Evolutionary conservation across 257 asterid species (phyloP), one percentile per base, ranked within the genome.

Genomic region (Ophiorrhiza pumila): DNA sequence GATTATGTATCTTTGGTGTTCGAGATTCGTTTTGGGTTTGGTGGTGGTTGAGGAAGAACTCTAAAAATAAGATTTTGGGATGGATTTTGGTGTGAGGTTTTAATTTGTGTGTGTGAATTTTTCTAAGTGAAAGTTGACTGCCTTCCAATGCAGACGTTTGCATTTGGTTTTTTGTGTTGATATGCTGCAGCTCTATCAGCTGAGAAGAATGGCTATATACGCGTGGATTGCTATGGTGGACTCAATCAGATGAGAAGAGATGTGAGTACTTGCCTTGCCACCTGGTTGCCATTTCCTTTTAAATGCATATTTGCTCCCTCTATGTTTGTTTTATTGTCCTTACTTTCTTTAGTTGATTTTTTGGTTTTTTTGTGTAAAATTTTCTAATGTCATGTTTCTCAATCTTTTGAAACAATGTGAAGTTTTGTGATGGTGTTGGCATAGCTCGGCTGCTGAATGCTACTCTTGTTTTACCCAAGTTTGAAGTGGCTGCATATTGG

Each of bases 221-320:
- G 99, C 57, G 92, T 95, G 80, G 98, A 95, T 87, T 95, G 99
- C 89, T 95, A 89, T 77, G 99, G 99, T 76, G 99, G 99, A 68
- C 99, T 95, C 82, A 95, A 95, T 83, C 99, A 95, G 88, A 92
- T 95, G 99, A 92, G 98, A 85, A 88, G 99, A 85, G 99, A 95
- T 78, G 99, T 95, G 74, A 86, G 97, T 87, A 34, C 71, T 80
- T 41, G 17, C 32, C 73, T 80, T 23, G 17, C 25, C 73, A 65
- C 20, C 15, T 20, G 14, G 50, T 65, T 65, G 41, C 74, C 29
- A 46, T 61, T 25, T 61, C 62, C 68, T 72, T 67, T 65, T 34
- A 27, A 15, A 22, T 0, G 41, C 10, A 25, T 15, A 15, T 5
- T 27, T 18, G 23, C 35, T 12, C 22, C 18, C 27, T 37, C 18